A percentile compares a stretch with the other conserved stretches of the same genome.
phyloP scores from a whole-genome alignment of 2,329 filamentous ascomycete species.

The Teratosphaeria destructans region DNA sequence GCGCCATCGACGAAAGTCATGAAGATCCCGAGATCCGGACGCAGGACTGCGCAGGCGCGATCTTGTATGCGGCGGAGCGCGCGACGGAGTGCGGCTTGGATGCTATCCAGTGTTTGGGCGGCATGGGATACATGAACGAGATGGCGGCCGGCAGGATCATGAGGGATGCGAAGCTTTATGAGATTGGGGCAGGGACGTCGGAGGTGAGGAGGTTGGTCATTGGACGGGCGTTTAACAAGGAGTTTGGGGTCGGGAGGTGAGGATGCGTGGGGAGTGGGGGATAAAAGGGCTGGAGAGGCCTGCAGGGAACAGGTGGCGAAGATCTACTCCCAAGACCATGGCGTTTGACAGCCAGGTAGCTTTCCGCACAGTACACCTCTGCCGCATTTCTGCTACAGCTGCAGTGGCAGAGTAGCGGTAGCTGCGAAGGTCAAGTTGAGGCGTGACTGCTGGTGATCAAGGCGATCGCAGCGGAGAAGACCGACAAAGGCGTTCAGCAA shows the following conservation, averaged over 20 bases:
- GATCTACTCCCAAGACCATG: too few relatives aligned
- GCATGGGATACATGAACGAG: constrained; percentile 94
- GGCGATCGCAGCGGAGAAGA: too few relatives aligned
- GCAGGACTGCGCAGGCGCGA: constrained; percentile 89
- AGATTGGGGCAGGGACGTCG: constrained; percentile 93
- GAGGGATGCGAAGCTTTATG: constrained; percentile 72
- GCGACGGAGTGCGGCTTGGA: constrained; percentile 81
- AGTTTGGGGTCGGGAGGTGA: constrained; percentile 44
- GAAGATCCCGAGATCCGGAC: constrained; percentile 51
- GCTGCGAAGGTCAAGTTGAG: too few relatives aligned
- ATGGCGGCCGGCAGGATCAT: constrained; percentile 80
- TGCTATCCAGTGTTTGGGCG: constrained; percentile 83
- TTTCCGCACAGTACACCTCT: too few relatives aligned
- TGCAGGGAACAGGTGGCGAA: too few relatives aligned
- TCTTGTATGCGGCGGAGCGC: constrained; percentile 83
- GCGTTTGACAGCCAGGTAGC: too few relatives aligned
- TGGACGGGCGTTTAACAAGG: constrained; percentile 80
- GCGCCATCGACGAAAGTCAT: constrained; percentile 58
- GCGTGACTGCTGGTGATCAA: too few relatives aligned
- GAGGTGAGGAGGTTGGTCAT: constrained; percentile 93
- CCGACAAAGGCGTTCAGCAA: too few relatives aligned
- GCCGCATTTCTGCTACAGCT: too few relatives aligned
- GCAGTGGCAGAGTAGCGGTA: too few relatives aligned
- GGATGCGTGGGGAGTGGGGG: neutral
- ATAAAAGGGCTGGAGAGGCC: too few relatives aligned